Base-by-base conservation (phyloP, 257 asterid species). In the Misopates orontium region DNA sequence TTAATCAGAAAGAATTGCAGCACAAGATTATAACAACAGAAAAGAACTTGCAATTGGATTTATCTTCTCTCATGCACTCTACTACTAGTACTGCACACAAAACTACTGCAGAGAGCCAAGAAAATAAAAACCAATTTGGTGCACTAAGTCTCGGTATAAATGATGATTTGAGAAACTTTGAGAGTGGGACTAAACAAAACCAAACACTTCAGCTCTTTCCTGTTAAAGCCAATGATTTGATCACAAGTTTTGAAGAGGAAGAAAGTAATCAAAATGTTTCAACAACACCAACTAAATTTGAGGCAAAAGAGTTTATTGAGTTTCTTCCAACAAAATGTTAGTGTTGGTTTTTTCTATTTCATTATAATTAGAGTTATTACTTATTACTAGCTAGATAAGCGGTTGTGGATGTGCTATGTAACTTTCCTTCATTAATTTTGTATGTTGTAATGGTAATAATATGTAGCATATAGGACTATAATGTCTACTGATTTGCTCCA, bases 131-230 rank as follows among this genome's bases (percentile, higher is more conserved):
- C 4, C 62, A 62, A 31, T 48, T 73, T 40, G 11, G 40, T 55
- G 64, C 39, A 39, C 53, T 69, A 16, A 62, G 59, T 47, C 67
- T 58, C 66, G 48, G 51, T 13, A 25, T 58, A 19, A 60, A 16
- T 60, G 64, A 69, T 50, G 73, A 39, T 9, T 9, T 9, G 10
- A 36, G 8, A 1, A 36, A 36, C 50, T 62, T 60, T 69, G 73
- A 42, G 13, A 28, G 22, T 24, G 69, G 61, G 22, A 66, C 51
- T 23, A 19, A 32, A 12, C 73, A 56, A 61, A 49, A 69, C 56
- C 78, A 64, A 66, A 77, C 83, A 3, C 91, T 87, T 40, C 76
- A 82, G 74, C 83, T 87, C 4, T 87, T 87, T 60, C 95, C 95
- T 0, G 60, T 67, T 21, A 59, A 56, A 36, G 48, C 60, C 12